Evolutionary conservation across 2,329 filamentous ascomycete species (phyloP).

Genomic region (Aspergillus awamori): DNA sequence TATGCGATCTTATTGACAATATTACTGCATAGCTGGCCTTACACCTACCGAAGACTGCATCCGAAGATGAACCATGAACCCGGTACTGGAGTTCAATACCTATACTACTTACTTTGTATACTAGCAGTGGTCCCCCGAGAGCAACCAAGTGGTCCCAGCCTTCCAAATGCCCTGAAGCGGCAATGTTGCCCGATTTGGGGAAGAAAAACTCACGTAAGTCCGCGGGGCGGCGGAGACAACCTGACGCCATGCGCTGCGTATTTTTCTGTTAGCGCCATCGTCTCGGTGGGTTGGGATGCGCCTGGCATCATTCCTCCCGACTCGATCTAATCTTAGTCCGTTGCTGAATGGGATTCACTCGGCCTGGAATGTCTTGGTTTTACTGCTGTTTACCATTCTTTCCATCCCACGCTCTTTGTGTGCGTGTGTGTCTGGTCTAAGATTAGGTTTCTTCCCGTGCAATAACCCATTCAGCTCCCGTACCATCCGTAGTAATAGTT

Average conservation of each 20-base stretch:
- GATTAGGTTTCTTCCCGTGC: not conserved
- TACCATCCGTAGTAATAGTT: not conserved
- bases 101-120: no score
- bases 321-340: not conserved
- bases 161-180: not conserved
- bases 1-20: no score
- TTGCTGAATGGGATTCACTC: not conserved
- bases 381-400: not conserved
- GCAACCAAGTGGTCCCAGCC: not conserved
- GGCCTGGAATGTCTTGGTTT: not conserved
- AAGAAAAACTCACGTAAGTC: not conserved
- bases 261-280: conserved; percentile 1
- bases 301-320: not conserved
- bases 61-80: no score
- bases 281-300: not conserved
- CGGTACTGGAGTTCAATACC: no score
- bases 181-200: not conserved
- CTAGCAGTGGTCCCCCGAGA: not conserved
- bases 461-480: not conserved
- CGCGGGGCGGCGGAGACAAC: not conserved
- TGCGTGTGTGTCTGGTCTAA: not conserved
- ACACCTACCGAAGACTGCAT: no score
- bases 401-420: not conserved
- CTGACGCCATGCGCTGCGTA: not conserved
- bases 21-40: no score